phyloP scores from a whole-genome alignment of 192 early-diverging fungal genomes.

The Linnemannia hyalina region DNA sequence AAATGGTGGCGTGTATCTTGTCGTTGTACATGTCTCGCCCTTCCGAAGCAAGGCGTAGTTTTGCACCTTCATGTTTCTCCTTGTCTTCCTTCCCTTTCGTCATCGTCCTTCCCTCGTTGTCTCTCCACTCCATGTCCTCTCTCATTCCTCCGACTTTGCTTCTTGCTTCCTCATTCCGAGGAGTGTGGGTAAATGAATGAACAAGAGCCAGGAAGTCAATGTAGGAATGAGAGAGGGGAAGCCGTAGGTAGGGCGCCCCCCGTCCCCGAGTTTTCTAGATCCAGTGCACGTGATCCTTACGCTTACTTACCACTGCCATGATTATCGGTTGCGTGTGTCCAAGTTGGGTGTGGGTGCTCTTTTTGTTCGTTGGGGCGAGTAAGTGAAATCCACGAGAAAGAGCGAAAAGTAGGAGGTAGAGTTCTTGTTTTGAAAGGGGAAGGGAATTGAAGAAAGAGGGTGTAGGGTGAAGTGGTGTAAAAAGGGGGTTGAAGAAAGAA shows the following conservation, averaged over 20 bases:
- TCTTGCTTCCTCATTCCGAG: neutral
- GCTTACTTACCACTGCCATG: constrained; percentile 7
- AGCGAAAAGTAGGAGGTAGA: neutral
- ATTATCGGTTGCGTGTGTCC: neutral
- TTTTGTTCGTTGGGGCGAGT: neutral
- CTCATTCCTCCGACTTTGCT: no score
- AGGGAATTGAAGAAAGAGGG: neutral
- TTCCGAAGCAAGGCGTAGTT: no score
- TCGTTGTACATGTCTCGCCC: no score
- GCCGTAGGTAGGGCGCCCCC: neutral
- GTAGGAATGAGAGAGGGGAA: neutral
- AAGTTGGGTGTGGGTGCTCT: neutral
- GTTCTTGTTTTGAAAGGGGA: neutral
- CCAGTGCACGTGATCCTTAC: neutral
- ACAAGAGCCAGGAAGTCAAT: neutral
- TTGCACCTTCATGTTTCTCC: no score
- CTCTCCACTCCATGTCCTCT: no score
- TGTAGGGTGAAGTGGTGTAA: neutral
- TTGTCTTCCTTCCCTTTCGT: no score
- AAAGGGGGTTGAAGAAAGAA: neutral
- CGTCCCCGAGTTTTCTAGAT: neutral
- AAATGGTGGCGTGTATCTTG: no score
- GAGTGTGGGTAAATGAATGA: neutral
- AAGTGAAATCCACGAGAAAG: neutral
- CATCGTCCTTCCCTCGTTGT: no score